Conservation (phyloP, 2,329 filamentous ascomycete species). For the Aspergillus hortae region DNA sequence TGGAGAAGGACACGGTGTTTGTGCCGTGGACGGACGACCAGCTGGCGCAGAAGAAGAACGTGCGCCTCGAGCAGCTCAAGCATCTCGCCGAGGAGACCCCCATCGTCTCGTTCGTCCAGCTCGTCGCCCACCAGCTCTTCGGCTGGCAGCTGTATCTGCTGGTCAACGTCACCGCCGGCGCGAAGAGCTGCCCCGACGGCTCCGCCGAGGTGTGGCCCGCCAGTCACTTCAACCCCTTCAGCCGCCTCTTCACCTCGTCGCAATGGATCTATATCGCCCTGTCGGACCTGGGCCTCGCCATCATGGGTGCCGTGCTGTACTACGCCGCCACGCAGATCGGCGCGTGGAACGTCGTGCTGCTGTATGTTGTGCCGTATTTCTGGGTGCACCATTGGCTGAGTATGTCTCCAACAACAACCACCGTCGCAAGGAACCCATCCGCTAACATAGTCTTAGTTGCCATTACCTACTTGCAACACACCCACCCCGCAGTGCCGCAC, state of each 20-base stretch:
- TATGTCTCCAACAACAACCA: conserved; percentile 31
- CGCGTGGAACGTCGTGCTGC: conserved; percentile 53
- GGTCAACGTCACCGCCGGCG: conserved; percentile 54
- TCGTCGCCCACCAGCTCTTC: conserved; percentile 61
- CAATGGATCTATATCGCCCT: conserved; percentile 57
- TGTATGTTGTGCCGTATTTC: conserved; percentile 63
- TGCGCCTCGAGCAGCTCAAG: conserved; percentile 51
- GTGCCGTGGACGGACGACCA: conserved; percentile 50
- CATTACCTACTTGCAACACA: conserved; percentile 74
- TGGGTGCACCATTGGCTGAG: conserved; percentile 70
- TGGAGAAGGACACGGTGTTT: conserved; percentile 65
- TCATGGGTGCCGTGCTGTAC: conserved; percentile 52
- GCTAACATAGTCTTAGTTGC: conserved; percentile 48
- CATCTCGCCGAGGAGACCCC: conserved; percentile 58
- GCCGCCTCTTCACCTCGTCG: conserved; percentile 57
- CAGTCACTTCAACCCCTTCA: conserved; percentile 60
- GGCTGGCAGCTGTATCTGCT: conserved; percentile 64
- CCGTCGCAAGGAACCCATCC: no score
- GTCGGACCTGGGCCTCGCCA: conserved; percentile 58
- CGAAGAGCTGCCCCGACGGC: conserved; percentile 41
- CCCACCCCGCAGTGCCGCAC: conserved; percentile 56
- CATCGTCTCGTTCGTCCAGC: conserved; percentile 50
- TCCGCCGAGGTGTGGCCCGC: conserved; percentile 17
- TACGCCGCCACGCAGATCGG: conserved; percentile 53
- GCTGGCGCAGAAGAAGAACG: conserved; percentile 35